A percentile compares a stretch with the other conserved stretches of the same genome.
phyloP scores from a whole-genome alignment of 139 green algal species.

The Tetradesmus lagerheimii region DNA sequence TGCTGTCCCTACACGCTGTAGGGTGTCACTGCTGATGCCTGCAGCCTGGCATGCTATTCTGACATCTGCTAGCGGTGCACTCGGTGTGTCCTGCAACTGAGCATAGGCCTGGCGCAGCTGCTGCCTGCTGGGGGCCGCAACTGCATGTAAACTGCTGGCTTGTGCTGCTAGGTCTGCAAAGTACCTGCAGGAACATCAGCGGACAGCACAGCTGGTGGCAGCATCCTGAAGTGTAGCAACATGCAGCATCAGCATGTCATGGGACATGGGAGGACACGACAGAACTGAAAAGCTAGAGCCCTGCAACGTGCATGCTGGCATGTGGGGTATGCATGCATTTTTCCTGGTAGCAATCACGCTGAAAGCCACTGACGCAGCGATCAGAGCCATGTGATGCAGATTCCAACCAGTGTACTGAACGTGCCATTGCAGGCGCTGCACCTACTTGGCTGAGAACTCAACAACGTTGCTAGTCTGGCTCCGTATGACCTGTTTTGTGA shows the following conservation, averaged over 20 bases:
- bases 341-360: too few relatives aligned
- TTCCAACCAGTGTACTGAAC: too few relatives aligned
- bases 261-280: too few relatives aligned
- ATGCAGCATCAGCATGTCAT: too few relatives aligned
- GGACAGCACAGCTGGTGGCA: background rate
- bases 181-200: constrained; percentile 62
- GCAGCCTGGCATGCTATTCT: constrained; percentile 38
- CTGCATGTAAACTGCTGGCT: constrained; percentile 36
- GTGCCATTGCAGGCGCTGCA: too few relatives aligned
- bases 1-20: constrained; percentile 54
- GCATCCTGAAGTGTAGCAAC: too few relatives aligned
- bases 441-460: constrained; percentile 81
- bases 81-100: constrained; percentile 32
- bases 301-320: too few relatives aligned
- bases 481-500: constrained; percentile 87
- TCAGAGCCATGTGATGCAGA: too few relatives aligned
- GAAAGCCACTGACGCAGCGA: too few relatives aligned
- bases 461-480: constrained; percentile 74
- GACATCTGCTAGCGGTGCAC: constrained; percentile 21
- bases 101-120: constrained; percentile 51
- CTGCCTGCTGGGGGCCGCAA: constrained; percentile 54
- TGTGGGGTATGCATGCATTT: too few relatives aligned
- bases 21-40: constrained; percentile 46
- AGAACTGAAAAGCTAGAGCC: too few relatives aligned
- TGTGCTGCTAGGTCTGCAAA: constrained; percentile 76